These are phyloP conservation scores for Ascochyta koolunga DNA, from an alignment of 2,329 filamentous ascomycete species.

Conservation along the genomic window DNA sequence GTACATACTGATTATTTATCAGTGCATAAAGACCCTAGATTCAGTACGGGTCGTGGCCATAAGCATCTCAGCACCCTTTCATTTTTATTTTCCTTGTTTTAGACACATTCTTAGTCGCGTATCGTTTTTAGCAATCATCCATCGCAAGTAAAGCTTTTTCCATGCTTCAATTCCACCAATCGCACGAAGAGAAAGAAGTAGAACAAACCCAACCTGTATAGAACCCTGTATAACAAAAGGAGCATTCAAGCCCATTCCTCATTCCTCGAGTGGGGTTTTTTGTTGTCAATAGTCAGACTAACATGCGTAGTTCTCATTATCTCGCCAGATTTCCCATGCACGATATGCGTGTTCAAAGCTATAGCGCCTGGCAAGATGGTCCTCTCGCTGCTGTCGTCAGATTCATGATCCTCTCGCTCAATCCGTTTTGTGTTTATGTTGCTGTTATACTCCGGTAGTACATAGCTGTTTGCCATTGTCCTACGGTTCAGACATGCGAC, in stretches of 20 bases:
- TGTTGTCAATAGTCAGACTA: constrained; percentile 1
- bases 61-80: not conserved
- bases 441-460: not conserved
- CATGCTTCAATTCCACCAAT: not conserved
- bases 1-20: too few species aligned
- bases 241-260: not conserved
- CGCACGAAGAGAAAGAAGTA: not conserved
- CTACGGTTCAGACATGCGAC: not conserved
- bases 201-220: not conserved
- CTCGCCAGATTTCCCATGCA: not conserved
- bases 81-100: not conserved
- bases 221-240: not conserved
- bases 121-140: not conserved
- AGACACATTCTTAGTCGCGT: not conserved
- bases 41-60: too few species aligned
- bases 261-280: not conserved
- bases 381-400: constrained; percentile 14
- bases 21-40: too few species aligned
- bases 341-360: not conserved
- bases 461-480: not conserved
- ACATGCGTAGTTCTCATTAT: constrained; percentile 13
- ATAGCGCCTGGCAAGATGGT: constrained; percentile 2
- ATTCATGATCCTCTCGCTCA: constrained; percentile 3
- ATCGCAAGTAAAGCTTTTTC: not conserved
- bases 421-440: not conserved